Percentiles rank a stretch among this genome's conserved stretches.
phyloP scores from a whole-genome alignment of 1,139 yeast genomes.

The Nakaseomyces glabratus region DNA sequence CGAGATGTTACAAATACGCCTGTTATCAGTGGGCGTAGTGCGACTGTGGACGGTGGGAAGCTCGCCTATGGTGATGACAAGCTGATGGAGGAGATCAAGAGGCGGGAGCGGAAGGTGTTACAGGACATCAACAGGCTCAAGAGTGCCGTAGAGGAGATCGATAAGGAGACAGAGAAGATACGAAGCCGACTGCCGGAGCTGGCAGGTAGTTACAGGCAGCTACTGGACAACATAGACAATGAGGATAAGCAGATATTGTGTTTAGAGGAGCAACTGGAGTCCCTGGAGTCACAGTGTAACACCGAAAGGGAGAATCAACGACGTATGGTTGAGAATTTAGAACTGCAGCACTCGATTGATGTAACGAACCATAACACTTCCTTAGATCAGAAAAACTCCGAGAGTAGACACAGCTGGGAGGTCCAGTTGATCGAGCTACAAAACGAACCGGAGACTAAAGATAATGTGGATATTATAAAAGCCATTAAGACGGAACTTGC shows the following conservation, averaged over 20 bases:
- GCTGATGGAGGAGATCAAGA: slow-evolving; percentile 14
- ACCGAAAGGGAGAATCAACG: slow-evolving; percentile 13
- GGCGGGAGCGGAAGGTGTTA: slow-evolving; percentile 21
- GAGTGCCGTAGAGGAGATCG: slow-evolving; percentile 22
- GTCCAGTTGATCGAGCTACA: background rate
- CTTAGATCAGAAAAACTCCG: background rate
- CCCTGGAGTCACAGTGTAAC: slow-evolving; percentile 15
- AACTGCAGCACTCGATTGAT: background rate
- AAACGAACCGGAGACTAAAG: background rate
- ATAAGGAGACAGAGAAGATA: slow-evolving; percentile 17
- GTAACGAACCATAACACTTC: background rate
- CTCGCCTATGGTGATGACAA: slow-evolving; percentile 13
- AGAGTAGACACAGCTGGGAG: slow-evolving; percentile 3
- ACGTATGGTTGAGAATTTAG: slow-evolving; percentile 11
- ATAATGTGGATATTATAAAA: background rate
- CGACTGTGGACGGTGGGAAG: background rate
- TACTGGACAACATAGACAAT: slow-evolving; percentile 9
- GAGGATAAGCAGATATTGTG: slow-evolving; percentile 15
- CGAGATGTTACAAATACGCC: slow-evolving; percentile 12
- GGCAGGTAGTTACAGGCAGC: slow-evolving; percentile 12
- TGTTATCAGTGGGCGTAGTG: slow-evolving; percentile 5
- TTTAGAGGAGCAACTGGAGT: slow-evolving; percentile 13
- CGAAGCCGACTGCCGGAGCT: slow-evolving; percentile 16
- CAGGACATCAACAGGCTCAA: slow-evolving; percentile 23
- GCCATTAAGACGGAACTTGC: background rate